Base-by-base conservation (phyloP, 1,139 yeast species). In the Yamadazyma pseudoaaseri region DNA sequence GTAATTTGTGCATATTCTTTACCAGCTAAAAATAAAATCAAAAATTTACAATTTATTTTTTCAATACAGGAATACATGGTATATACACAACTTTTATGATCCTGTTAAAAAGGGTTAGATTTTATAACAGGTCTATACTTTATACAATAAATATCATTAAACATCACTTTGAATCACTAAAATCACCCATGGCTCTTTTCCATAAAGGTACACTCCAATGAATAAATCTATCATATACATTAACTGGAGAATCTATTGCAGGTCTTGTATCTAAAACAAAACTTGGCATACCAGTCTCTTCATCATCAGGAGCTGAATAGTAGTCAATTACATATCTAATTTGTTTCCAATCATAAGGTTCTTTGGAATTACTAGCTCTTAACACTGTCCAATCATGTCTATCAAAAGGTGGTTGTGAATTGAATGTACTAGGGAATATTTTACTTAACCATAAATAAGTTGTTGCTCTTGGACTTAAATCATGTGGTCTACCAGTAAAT, bases 351-450 rank as follows among this genome's bases (percentile, higher is more conserved):
- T 66, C 70, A 26, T 60, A 42, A 58, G 46, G 71, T 14, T 36
- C 42, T 58, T 45, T 70, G 13, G 37, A 38, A 49, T 86, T 90
- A 44, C 43, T 62, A 4, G 66, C 70, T 48, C 99, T 73, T 48
- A 90, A 70, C 6, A 94, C 96, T 3, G 95, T 86, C 99, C 99
- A 94, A 61, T 94, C 99, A 52, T 94, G 99, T 58, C 98, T 79
- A 59, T 94, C 99, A 53, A 94, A 94, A 5, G 99, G 99, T 4
- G 95, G 86, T 40, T 83, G 83, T 1, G 81, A 65, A 41, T 79
- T 84, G 62, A 79, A 90, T 11, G 75, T 70, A 12, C 72, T 65
- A 1, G 98, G 97, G 64, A 82, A 84, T 3, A 81, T 28, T 45
- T 76, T 73, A 6, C 94, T 84, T 42, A 92, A 58, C 44, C 67